Evolutionary conservation across 2,329 filamentous ascomycete genomes (phyloP).

Genomic region (Tolypocladium ophioglossoides): DNA sequence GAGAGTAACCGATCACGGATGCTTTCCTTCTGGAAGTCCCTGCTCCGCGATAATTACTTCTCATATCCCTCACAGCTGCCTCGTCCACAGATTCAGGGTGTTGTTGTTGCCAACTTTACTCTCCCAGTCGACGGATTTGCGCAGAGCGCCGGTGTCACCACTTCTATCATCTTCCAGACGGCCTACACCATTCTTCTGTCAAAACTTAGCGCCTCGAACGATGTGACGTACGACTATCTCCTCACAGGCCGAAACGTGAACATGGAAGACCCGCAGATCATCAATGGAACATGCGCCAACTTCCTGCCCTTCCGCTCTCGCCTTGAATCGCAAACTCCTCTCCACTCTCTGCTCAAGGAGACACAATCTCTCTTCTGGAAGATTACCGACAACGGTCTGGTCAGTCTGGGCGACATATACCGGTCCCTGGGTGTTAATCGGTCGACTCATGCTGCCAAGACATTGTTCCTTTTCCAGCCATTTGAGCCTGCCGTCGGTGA

Average conservation of each 20-base stretch:
- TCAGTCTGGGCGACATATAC: too few species aligned
- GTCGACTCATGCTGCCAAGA: too few species aligned
- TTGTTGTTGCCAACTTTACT: slow-evolving; percentile 9
- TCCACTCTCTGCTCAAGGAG: background rate
- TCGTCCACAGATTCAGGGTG: background rate
- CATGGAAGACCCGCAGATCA: slow-evolving; percentile 21
- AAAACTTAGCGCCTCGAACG: too few species aligned
- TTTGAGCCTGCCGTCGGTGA: too few species aligned
- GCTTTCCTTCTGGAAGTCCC: too few species aligned
- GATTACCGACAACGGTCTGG: too few species aligned
- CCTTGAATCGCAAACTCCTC: background rate
- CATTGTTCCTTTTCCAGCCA: too few species aligned
- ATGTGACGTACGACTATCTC: too few species aligned
- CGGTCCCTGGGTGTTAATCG: too few species aligned
- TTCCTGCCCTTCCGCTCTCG: slow-evolving; percentile 12
- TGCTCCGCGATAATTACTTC: too few species aligned
- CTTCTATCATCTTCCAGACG: slow-evolving; percentile 23
- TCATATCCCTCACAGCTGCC: slow-evolving; percentile 9
- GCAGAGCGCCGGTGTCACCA: slow-evolving; percentile 14
- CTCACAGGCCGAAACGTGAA: slow-evolving; percentile 26
- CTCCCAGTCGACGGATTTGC: slow-evolving; percentile 6
- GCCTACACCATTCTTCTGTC: too few species aligned
- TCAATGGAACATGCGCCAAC: slow-evolving; percentile 26
- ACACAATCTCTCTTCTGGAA: background rate
- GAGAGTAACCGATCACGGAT: too few species aligned